Evolutionary conservation across 2,329 filamentous ascomycete genomes (phyloP).

Genomic region (Ophiognomonia clavigignenti-juglandacearum): DNA sequence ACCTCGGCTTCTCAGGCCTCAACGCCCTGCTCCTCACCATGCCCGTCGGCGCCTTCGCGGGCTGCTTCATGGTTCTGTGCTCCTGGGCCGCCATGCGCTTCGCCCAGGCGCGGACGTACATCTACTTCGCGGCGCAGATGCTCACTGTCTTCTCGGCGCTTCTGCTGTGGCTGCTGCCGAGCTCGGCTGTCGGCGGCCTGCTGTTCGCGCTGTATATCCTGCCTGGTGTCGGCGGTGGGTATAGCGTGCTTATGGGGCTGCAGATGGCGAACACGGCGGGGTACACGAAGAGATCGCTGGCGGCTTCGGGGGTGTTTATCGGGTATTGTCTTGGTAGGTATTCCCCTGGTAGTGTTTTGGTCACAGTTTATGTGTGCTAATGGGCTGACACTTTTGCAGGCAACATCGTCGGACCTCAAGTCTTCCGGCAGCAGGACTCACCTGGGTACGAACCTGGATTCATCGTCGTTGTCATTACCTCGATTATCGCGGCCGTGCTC

Average conservation of each 20-base stretch:
- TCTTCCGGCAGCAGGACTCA: conserved; percentile 34
- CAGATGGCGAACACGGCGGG: conserved; percentile 46
- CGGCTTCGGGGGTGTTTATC: conserved; percentile 43
- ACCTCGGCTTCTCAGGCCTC: conserved; percentile 23
- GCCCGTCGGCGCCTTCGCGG: conserved; percentile 26
- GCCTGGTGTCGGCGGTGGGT: conserved; percentile 37
- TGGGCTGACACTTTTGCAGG: conserved; percentile 14
- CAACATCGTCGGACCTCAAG: conserved; percentile 40
- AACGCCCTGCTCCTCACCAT: conserved; percentile 24
- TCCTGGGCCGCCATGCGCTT: conserved; percentile 32
- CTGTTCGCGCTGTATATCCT: conserved; percentile 46
- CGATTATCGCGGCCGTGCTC: conserved; percentile 26
- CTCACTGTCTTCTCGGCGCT: conserved; percentile 36
- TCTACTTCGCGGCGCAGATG: conserved; percentile 31
- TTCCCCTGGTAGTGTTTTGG: too few species aligned
- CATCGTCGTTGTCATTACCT: conserved; percentile 31
- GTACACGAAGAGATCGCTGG: conserved; percentile 45
- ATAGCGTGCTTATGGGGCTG: conserved; percentile 45
- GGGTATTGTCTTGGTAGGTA: conserved; percentile 44
- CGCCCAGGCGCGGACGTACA: conserved; percentile 21
- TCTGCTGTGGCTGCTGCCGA: conserved; percentile 39
- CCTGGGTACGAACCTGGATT: conserved; percentile 35
- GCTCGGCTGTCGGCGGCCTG: conserved; percentile 34
- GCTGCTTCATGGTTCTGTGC: conserved; percentile 26
- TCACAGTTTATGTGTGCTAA: neutral